Base-by-base conservation (phyloP, 768 basidiomycete species). In the Multifurca ochricompacta region DNA sequence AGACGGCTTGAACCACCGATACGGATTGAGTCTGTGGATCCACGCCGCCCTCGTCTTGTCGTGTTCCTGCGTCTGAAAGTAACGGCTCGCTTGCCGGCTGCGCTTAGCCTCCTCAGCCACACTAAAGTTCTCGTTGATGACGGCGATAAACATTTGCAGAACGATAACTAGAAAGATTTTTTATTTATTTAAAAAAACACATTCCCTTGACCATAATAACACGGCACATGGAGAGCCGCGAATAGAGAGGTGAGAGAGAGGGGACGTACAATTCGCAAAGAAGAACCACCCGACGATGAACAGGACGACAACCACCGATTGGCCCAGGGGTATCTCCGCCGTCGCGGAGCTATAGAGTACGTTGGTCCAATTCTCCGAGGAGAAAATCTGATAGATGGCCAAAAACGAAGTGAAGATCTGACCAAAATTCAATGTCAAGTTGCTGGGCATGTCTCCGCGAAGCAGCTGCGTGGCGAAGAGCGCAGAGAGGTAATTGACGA, bases 141-240 rank as follows among this genome's bases (percentile, higher is more conserved):
- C 92, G 31, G 95, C 95, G 63, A 98, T 90, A 73, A 97, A 96
- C 84, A 97, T 87, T 65, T 95, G 92, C 45, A 95, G 67, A 8
- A 95, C 76, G 63, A 95, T 90, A 74, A 91, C 93, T 94, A 47
- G 13, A 50, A 9, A 14, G 19, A 18, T 19, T 40, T 16, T 48
- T 6, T 54, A 37, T 7, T 34, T 52, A 35, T 59, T 44, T 25
- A 55, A 25, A 52, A 43, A 39, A 13, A 32, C 37, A 28, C 30
- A 28, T 6, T 14, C 30, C 36, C 41, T 18, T 1, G n/a, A n/a
- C n/a, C n/a, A n/a, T n/a, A n/a, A n/a, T n/a, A n/a, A n/a, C n/a
- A n/a, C n/a, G n/a, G n/a, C n/a, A n/a, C n/a, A n/a, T n/a, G n/a
- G n/a, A n/a, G n/a, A n/a, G n/a, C n/a, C n/a, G n/a, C n/a, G n/a